These are phyloP conservation scores for Apiosordaria backusii DNA, from an alignment of 495 filamentous ascomycete genomes.

Conservation along the genomic window DNA sequence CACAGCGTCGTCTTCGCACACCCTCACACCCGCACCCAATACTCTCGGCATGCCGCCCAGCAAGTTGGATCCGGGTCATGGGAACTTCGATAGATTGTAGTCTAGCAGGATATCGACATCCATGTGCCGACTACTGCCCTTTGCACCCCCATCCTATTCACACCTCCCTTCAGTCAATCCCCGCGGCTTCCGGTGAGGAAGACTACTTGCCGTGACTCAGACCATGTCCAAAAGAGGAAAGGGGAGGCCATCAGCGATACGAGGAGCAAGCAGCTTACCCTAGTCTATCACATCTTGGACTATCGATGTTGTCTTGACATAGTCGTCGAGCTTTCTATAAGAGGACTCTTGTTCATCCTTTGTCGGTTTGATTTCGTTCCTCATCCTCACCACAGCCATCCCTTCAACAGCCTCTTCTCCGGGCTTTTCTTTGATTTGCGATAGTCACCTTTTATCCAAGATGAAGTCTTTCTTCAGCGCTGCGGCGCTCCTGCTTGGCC, in stretches of 20 bases:
- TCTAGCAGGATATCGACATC: not conserved
- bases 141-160: not conserved
- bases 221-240: not conserved
- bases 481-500: slow-evolving; percentile 24
- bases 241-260: not conserved
- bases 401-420: not conserved
- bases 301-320: not conserved
- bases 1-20: slow-evolving; percentile 1
- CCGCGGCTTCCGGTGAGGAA: not conserved
- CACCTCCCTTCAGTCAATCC: not conserved
- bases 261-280: not conserved
- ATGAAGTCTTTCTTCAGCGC: slow-evolving; percentile 27
- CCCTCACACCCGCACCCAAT: not conserved
- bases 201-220: not conserved
- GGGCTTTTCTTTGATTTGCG: not conserved
- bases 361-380: not conserved
- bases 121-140: not conserved
- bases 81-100: not conserved
- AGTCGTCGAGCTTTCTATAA: not conserved
- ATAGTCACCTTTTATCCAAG: not conserved
- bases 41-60: not conserved
- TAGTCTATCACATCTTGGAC: not conserved
- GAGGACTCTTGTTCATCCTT: not conserved
- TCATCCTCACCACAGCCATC: slow-evolving; percentile 2
- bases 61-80: not conserved